A percentile compares a stretch with the other conserved stretches of the same genome.
Conservation (phyloP, 1,139 yeast species). For the Yamadazyma pseudoaaseri region DNA sequence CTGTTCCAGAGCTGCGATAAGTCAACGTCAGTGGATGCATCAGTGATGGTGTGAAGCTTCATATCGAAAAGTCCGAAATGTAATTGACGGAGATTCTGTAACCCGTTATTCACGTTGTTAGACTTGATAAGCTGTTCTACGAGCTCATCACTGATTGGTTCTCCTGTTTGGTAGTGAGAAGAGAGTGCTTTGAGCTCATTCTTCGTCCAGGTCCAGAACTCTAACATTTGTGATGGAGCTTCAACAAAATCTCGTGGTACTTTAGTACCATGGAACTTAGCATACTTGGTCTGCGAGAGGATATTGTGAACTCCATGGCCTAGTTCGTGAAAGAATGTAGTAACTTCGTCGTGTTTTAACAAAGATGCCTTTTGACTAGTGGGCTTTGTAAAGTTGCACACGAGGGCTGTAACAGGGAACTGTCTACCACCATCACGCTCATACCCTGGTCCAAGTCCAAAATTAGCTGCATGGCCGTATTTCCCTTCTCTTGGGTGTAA, state of each 20-base stretch:
- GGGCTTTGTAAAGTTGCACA: conserved; percentile 83
- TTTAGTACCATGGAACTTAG: conserved; percentile 71
- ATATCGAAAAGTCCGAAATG: conserved; percentile 78
- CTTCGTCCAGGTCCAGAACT: conserved; percentile 84
- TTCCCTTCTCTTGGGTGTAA: conserved; percentile 84
- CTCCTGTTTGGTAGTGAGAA: conserved; percentile 63
- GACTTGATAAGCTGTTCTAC: conserved; percentile 61
- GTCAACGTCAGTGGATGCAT: conserved; percentile 44
- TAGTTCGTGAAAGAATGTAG: conserved; percentile 84
- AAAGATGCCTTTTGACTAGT: conserved; percentile 69
- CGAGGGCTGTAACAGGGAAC: conserved; percentile 73
- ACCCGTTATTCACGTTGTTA: conserved; percentile 75
- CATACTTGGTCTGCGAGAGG: conserved; percentile 61
- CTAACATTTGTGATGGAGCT: conserved; percentile 87
- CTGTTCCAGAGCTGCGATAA: conserved; percentile 61
- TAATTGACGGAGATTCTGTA: conserved; percentile 69
- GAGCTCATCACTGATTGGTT: conserved; percentile 56
- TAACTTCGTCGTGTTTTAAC: conserved; percentile 74
- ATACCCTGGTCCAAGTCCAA: conserved; percentile 67
- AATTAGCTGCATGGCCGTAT: conserved; percentile 85
- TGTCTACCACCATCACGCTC: conserved; percentile 49
- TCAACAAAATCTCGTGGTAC: conserved; percentile 87
- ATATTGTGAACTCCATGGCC: conserved; percentile 88
- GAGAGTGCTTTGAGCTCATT: conserved; percentile 59
- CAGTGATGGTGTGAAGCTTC: conserved; percentile 57